Evolutionary conservation across 2,329 filamentous ascomycete species (phyloP).

Genomic region (Trichoderma koningii): DNA sequence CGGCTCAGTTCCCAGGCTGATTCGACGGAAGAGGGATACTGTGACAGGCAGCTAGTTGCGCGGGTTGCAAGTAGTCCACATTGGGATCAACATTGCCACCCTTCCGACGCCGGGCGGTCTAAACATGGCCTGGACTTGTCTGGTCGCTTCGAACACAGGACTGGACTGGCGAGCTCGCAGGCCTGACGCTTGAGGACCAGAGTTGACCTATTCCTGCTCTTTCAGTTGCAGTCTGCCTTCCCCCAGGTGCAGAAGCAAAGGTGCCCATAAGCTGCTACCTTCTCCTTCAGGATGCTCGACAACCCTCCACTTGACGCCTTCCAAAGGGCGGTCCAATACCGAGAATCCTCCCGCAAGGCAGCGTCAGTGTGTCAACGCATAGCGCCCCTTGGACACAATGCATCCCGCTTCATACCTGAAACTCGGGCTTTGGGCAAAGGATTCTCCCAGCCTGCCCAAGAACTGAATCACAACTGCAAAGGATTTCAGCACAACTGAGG

Average conservation of each 20-base stretch:
- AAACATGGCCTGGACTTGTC: constrained; percentile 8
- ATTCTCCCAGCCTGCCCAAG: constrained; percentile 5
- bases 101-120: constrained; percentile 21
- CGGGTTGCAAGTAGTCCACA: constrained; percentile 4
- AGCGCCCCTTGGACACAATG: constrained; percentile 4
- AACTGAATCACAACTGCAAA: not conserved
- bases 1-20: constrained; percentile 9
- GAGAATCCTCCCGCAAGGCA: constrained; percentile 3
- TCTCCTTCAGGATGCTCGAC: not conserved
- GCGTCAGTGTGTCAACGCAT: not conserved
- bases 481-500: constrained; percentile 12
- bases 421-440: constrained; percentile 2
- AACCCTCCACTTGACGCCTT: not conserved
- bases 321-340: not conserved
- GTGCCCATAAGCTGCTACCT: not conserved
- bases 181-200: not conserved
- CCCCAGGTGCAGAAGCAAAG: not conserved
- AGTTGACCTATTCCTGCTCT: constrained; percentile 2
- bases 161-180: not conserved
- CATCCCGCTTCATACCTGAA: constrained; percentile 6
- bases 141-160: not conserved
- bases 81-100: constrained; percentile 16
- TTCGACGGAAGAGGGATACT: constrained; percentile 7
- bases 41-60: constrained; percentile 4
- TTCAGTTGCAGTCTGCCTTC: not conserved